phyloP scores from a whole-genome alignment of 2,329 filamentous ascomycete species.

The Stachybotrys echinatus region DNA sequence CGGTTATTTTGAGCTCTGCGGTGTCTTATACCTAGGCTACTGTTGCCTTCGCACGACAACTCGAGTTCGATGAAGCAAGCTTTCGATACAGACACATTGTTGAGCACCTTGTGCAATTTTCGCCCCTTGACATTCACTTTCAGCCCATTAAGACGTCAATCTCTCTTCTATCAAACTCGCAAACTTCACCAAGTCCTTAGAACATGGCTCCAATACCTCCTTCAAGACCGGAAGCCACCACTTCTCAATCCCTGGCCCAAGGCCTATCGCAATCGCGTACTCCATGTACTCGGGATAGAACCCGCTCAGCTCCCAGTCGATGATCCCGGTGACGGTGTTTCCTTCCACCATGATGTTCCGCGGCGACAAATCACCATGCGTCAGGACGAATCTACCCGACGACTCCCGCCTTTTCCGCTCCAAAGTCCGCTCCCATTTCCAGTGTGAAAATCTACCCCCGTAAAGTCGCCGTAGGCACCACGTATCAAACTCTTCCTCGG shows the following conservation, averaged over 20 bases:
- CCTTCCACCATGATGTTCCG: slow-evolving; percentile 3
- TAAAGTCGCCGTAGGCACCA: slow-evolving; percentile 2
- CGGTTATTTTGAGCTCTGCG: too few relatives aligned
- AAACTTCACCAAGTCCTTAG: background rate
- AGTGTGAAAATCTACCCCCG: background rate
- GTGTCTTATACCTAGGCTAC: too few relatives aligned
- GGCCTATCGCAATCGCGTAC: slow-evolving; percentile 1
- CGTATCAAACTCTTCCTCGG: slow-evolving; percentile 1
- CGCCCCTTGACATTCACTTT: too few relatives aligned
- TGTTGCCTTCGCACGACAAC: too few relatives aligned
- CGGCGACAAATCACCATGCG: slow-evolving; percentile 4
- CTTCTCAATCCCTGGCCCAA: background rate
- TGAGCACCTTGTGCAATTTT: too few relatives aligned
- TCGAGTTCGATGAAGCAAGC: too few relatives aligned
- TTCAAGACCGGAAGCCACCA: slow-evolving; percentile 1
- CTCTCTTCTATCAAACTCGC: slow-evolving; percentile 1
- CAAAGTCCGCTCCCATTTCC: slow-evolving; percentile 2
- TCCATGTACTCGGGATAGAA: slow-evolving; percentile 4
- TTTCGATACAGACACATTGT: too few relatives aligned
- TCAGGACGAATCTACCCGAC: slow-evolving; percentile 4
- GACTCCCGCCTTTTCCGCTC: background rate
- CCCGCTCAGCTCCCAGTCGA: slow-evolving; percentile 1
- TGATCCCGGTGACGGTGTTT: slow-evolving; percentile 1
- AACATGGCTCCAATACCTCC: slow-evolving; percentile 2
- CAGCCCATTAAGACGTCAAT: background rate